Base-by-base conservation (phyloP, 495 filamentous ascomycete species). In the Poronia punctata region DNA sequence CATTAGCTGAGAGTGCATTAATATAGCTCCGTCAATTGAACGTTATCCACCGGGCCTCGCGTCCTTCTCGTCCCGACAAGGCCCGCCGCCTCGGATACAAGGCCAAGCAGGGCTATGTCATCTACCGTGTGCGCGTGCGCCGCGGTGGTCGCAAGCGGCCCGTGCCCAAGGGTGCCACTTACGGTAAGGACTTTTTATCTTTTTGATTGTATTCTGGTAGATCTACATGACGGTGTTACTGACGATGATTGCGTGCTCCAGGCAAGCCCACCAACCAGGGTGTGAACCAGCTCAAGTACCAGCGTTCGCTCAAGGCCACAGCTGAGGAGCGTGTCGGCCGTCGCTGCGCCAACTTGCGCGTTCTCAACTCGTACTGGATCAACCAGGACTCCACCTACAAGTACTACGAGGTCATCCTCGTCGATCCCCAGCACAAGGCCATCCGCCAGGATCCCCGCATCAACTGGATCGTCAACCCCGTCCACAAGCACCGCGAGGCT, bases 301-400 rank as follows among this genome's bases (percentile, higher is more conserved):
- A 98, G 79, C 88, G 90, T 70, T 96, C 92, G 45, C 88, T 97
- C 60, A 82, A 81, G 64, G 79, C 88, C 56, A 97, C 92, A 54
- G 92, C 92, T 66, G 92, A 98, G 77, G 92, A 97, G 84, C 93
- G 92, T 84, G 90, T 97, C 61, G 92, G 93, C 59, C 88, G 90
- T 66, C 88, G 89, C 63, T 95, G 88, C 75, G 87, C 88, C 73
- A 98, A 98, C 75, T 72, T 98, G 68, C 84, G 92, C 55, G 93
- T 99, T 54, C 80, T 99, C 65, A 99, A 97, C 80, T 95, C 88
- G 54, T 99, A 99, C 87, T 99, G 92, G 92, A 88, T 97, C 82
- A 99, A 99, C 80, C 92, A 99, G 79, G 92, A 99, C 78, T 95
- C 89, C 40, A 97, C 92, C 72, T 99, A 97, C 86, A 99, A 99